These are phyloP conservation scores for Yamadazyma akitaensis DNA, from an alignment of 805 yeast genomes.

Conservation along the genomic window DNA sequence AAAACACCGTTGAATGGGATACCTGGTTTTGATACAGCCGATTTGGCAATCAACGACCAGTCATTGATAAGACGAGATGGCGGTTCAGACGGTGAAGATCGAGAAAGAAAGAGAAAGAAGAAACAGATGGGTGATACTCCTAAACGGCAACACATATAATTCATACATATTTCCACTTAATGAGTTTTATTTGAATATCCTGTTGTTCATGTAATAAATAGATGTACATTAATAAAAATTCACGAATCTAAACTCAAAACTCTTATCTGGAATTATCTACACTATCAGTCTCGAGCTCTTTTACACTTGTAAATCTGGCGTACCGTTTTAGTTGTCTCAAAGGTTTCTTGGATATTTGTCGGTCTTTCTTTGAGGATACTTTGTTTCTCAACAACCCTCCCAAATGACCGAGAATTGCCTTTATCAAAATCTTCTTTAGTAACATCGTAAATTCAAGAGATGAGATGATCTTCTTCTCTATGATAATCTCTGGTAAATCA, in stretches of 20 bases:
- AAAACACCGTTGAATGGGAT: constrained; percentile 66
- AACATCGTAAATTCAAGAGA: constrained; percentile 33
- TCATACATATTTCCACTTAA: too few relatives aligned
- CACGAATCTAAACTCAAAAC: too few relatives aligned
- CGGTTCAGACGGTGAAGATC: constrained; percentile 38
- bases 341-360: constrained; percentile 10
- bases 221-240: background rate
- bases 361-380: constrained; percentile 16
- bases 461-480: constrained; percentile 30
- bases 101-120: constrained; percentile 39
- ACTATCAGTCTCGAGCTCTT: constrained; percentile 17
- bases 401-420: constrained; percentile 30
- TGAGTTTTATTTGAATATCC: too few relatives aligned
- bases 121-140: constrained; percentile 26
- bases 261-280: too few relatives aligned
- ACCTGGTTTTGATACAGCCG: constrained; percentile 70
- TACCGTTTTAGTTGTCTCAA: constrained; percentile 22
- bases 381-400: constrained; percentile 37
- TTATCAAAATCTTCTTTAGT: constrained; percentile 29
- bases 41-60: constrained; percentile 59
- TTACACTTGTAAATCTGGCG: constrained; percentile 20
- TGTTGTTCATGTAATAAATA: too few relatives aligned
- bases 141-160: constrained; percentile 33
- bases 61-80: constrained; percentile 41
- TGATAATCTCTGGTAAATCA: constrained; percentile 31